A percentile compares a stretch with the other conserved stretches of the same genome.
Evolutionary conservation across 2,329 filamentous ascomycete species (phyloP).

Genomic region (Microascus cirrosus): DNA sequence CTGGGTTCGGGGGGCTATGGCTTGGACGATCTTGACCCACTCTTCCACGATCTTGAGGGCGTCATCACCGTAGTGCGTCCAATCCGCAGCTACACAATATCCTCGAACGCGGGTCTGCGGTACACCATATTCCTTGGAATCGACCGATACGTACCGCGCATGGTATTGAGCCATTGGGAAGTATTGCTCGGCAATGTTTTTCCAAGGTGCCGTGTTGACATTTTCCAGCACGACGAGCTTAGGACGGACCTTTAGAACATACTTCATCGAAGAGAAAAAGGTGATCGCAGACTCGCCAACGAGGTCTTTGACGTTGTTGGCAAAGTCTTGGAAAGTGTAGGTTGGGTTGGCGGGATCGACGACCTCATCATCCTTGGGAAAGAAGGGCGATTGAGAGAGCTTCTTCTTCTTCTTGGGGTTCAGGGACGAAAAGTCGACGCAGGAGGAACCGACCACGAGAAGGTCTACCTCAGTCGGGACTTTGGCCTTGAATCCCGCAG

Average conservation of each 20-base stretch:
- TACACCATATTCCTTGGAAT: conserved; percentile 62
- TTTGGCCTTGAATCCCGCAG: conserved; percentile 45
- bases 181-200: conserved; percentile 26
- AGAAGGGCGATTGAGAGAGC: conserved; percentile 4
- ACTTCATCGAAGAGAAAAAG: conserved; percentile 48
- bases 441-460: conserved; percentile 62
- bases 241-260: conserved; percentile 43
- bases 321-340: background rate
- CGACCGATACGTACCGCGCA: conserved; percentile 35
- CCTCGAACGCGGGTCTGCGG: conserved; percentile 57
- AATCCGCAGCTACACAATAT: conserved; percentile 48
- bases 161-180: conserved; percentile 42
- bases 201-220: conserved; percentile 51
- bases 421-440: conserved; percentile 60
- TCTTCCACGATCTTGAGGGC: conserved; percentile 14
- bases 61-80: conserved; percentile 16
- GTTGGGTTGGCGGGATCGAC: background rate
- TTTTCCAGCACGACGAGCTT: conserved; percentile 64
- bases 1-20: conserved; percentile 40
- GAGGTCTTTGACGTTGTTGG: conserved; percentile 34
- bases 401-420: conserved; percentile 41
- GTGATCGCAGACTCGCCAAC: conserved; percentile 55
- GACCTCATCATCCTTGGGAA: background rate
- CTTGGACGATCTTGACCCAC: conserved; percentile 31
- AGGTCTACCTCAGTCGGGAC: conserved; percentile 52